Percentiles rank a stretch among this genome's conserved stretches.
These are phyloP conservation scores for Globisporangium barbulae DNA, from an alignment of 352 stramenopile species.

Conservation along the genomic window DNA sequence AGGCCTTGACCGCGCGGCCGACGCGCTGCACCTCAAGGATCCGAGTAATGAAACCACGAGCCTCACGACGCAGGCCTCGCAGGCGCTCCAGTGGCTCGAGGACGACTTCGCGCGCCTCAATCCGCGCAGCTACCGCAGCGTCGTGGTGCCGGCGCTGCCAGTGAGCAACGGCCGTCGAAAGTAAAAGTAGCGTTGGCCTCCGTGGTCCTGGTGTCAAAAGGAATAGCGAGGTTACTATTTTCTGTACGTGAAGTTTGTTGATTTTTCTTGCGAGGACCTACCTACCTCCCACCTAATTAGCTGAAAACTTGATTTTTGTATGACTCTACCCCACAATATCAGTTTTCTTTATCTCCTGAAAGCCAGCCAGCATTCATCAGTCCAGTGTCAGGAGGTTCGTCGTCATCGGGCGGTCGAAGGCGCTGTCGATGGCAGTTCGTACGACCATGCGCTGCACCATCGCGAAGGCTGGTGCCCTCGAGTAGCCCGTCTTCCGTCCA, in stretches of 20 bases:
- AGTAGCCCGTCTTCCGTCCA: slow-evolving; percentile 2
- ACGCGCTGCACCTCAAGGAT: slow-evolving; percentile 32
- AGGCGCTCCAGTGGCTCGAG: slow-evolving; percentile 29
- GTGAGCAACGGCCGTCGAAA: background rate
- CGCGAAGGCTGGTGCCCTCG: background rate
- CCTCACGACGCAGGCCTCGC: slow-evolving; percentile 23
- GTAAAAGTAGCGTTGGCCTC: background rate
- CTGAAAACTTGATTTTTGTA: background rate
- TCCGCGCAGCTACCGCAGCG: slow-evolving; percentile 31
- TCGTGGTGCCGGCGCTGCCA: slow-evolving; percentile 16
- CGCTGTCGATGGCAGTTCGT: background rate
- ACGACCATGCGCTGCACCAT: background rate
- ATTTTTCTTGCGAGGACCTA: too few relatives aligned
- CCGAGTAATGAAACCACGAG: slow-evolving; percentile 15
- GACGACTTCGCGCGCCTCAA: slow-evolving; percentile 29
- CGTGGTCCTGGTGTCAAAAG: background rate
- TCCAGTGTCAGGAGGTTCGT: background rate
- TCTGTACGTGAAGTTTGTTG: too few relatives aligned
- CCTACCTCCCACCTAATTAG: too few relatives aligned
- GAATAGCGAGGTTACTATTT: background rate
- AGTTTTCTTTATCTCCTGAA: background rate
- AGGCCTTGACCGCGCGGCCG: slow-evolving; percentile 25
- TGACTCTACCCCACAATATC: background rate
- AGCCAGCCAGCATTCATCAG: background rate
- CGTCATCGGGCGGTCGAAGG: background rate